Base-by-base conservation (phyloP, 306 rosid species). In the Vigna trinervia region DNA sequence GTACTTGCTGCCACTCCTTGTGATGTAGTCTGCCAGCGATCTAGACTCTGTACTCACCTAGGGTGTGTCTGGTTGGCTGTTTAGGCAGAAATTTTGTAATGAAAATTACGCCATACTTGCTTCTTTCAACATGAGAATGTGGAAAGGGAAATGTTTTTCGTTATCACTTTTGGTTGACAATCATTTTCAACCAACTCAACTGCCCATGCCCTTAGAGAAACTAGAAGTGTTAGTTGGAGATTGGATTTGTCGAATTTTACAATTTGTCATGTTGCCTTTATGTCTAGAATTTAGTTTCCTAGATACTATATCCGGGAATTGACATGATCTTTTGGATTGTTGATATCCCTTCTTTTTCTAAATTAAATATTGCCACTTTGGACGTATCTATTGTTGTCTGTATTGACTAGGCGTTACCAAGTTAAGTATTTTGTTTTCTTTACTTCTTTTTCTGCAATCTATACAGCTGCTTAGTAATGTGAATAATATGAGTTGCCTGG, bases 101-200 rank as follows among this genome's bases (percentile, higher is more conserved):
- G 80, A 66, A 73, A 73, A 52, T 57, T 69, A 57, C 43, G 17
- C 30, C 66, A 19, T 72, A 78, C 86, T 73, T 36, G 82, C 66
- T 82, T 64, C 60, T 74, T 57, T 77, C 10, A 56, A 57, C 43
- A 66, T 48, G 71, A 75, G 52, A 56, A 72, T 59, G 20, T 77
- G 72, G 71, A 72, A 56, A 72, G n/a, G n/a, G 79, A 78, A 65
- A 46, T 71, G 43, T 36, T 66, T 51, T 65, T 77, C 32, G 5
- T 78, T 82, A 78, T 73, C 46, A 12, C 20, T 59, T 12, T 82
- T 78, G 86, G 47, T 82, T n/a, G 36, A 73, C 72, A 38, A 13
- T 78, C 76, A 20, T 65, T 82, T 82, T 78, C 79, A 32, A 14
- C 47, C 78, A 69, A 70, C 78, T 82, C 73, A 59, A 45, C 56